Evolutionary conservation across 2,329 filamentous ascomycete genomes (phyloP), one percentile per base, ranked within the genome.

Genomic region (Exserohilum rostratum): DNA sequence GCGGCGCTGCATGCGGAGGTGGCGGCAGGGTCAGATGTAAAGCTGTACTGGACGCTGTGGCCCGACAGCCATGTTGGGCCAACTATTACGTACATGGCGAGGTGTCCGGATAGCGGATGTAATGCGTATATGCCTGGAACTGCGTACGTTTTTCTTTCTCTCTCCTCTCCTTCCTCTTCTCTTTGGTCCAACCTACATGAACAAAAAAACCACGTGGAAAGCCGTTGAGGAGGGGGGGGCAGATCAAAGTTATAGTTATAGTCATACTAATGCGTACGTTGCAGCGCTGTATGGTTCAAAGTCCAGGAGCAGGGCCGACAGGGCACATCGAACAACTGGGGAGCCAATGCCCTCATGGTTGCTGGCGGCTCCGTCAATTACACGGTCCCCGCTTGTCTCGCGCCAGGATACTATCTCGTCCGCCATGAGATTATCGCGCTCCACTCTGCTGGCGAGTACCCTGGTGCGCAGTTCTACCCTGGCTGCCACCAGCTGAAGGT

Each of bases 1-100:
- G 84, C 84, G 2, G 68, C 79, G 3, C 77, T 87, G 0, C 82
- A 84, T 57, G 84, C 83, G 2, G 69, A 79, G 0, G 83, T 77
- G 4, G 76, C 79, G 5, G 83, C 84, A 3, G 84, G 85, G 2
- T 81, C 79, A 2, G 78, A 76, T 0, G 81, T 86, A 31, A 80
- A 78, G 9, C 76, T 87, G 3, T 74, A 74, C 50, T 87, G 85
- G 84, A 86, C 83, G 1, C 64, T 78, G 2, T 80, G 78, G 78
- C 78, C 78, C 0, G 75, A 78, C 1, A 74, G 68, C 54, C 83
- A 85, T 54, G 73, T 82, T 27, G 84, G 84, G 0, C 83, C 84
- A 1, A 69, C 81, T 1, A 75, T 86, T 51, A 86, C 84, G 0
- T 86, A 86, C 65, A 84, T 87, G 83, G 84, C 84, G 4, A 75